Evolutionary conservation across 139 green algal genomes (phyloP), one percentile per base, ranked within the genome.

Genomic region (Nannochloris sp.): DNA sequence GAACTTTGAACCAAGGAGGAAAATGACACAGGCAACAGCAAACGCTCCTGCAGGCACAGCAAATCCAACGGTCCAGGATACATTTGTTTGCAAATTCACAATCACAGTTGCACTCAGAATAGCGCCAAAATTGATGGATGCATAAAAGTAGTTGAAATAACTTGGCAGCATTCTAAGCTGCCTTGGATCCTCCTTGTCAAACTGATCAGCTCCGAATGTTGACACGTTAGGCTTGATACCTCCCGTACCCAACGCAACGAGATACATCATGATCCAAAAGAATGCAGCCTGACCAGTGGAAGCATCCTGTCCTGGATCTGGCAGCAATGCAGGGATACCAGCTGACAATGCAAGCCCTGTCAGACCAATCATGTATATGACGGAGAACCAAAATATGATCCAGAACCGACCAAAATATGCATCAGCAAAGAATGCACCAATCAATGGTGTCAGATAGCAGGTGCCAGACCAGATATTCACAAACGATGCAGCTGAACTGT

Each of bases 181-280:
- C 8, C 11, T 23, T 8, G 62, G 46, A 27, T 90, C 67, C 1
- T 69, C 62, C 68, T 88, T 78, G 62, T 97, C 85, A 72, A 98
- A 95, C 74, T 98, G 64, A 36, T 97, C 91, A 2, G 91, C 91
- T 19, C 91, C 91, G 78, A 97, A 97, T 4, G 89, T 82, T 0
- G 69, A 85, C 19, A 98, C 92, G 67, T 94, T 96, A 57, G 92
- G 90, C 73, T 98, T 98, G 73, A 98, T 98, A 68, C 91, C 92
- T 10, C 91, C 90, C 2, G 87, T 96, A 48, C 85, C 92, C 27
- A 97, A 59, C 4, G 90, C 87, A n/a, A 97, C 85, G 34, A 95
- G 67, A 44, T 85, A 85, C 25, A 96, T 79, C 0, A 80, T 69
- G 24, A 50, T 44, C 48, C 49, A 74, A 50, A 69, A 68, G n/a